Percentiles rank a stretch among this genome's conserved stretches.
Conservation (phyloP, 2,329 filamentous ascomycete species). For the Erysiphe pulchra region DNA sequence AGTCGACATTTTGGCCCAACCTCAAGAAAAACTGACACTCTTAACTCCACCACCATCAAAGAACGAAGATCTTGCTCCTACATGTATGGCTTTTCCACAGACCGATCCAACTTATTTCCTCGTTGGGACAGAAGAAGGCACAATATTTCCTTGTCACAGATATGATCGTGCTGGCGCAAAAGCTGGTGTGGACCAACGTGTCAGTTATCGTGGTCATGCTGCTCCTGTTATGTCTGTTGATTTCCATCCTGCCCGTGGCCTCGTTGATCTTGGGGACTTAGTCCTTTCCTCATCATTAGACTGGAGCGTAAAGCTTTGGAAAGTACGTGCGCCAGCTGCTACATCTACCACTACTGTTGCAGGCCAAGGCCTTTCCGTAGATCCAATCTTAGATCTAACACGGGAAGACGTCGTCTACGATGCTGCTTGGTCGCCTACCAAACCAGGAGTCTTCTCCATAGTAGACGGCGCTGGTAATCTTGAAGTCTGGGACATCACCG, state of each 20-base stretch:
- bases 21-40: slow-evolving; percentile 78
- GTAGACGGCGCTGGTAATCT: slow-evolving; percentile 82
- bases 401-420: slow-evolving; percentile 95
- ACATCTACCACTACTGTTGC: slow-evolving; percentile 30
- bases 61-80: slow-evolving; percentile 85
- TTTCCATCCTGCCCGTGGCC: slow-evolving; percentile 80
- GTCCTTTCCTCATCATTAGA: slow-evolving; percentile 82
- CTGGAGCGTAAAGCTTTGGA: slow-evolving; percentile 96
- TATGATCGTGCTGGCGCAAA: slow-evolving; percentile 96
- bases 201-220: slow-evolving; percentile 72
- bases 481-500: slow-evolving; percentile 84
- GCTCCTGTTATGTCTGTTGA: slow-evolving; percentile 89
- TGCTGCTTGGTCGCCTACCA: slow-evolving; percentile 79
- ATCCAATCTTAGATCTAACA: slow-evolving; percentile 67
- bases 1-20: slow-evolving; percentile 91
- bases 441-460: slow-evolving; percentile 79
- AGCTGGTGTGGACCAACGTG: slow-evolving; percentile 72
- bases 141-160: slow-evolving; percentile 85
- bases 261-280: slow-evolving; percentile 80
- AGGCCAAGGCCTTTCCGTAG: slow-evolving; percentile 24
- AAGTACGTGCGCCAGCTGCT: slow-evolving; percentile 58
- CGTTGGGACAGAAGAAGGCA: slow-evolving; percentile 86
- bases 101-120: slow-evolving; percentile 95
- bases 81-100: slow-evolving; percentile 80
- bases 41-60: slow-evolving; percentile 65